Conservation (phyloP, 352 stramenopile species). For the Phytophthora idaei region DNA sequence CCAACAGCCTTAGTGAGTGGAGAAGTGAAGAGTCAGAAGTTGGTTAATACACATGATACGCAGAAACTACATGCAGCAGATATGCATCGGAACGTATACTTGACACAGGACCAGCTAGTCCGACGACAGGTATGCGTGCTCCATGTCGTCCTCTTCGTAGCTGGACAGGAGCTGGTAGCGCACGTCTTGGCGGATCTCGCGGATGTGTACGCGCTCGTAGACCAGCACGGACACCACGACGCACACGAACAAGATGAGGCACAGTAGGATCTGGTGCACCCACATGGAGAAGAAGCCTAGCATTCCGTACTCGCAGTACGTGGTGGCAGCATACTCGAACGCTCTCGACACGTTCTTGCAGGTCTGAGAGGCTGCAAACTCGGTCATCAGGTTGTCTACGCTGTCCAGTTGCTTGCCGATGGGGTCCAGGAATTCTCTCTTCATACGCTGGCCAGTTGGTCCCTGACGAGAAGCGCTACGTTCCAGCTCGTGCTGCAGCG, state of each 20-base stretch:
- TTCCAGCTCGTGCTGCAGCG: constrained; percentile 58
- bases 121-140: constrained; percentile 78
- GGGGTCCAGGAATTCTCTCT: constrained; percentile 73
- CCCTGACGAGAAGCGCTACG: constrained; percentile 55
- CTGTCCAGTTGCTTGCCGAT: constrained; percentile 56
- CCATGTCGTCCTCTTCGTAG: constrained; percentile 83
- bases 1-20: constrained; percentile 10
- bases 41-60: constrained; percentile 27
- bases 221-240: constrained; percentile 75
- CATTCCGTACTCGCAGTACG: constrained; percentile 84
- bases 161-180: constrained; percentile 78
- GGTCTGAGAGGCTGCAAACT: constrained; percentile 54
- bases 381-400: constrained; percentile 32
- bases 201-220: constrained; percentile 78
- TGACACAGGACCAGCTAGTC: constrained; percentile 36
- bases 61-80: constrained; percentile 21
- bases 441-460: constrained; percentile 62
- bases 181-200: constrained; percentile 59
- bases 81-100: too few relatives aligned
- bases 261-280: constrained; percentile 84
- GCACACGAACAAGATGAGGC: constrained; percentile 76
- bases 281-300: constrained; percentile 87
- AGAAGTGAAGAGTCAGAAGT: constrained; percentile 14
- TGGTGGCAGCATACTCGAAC: constrained; percentile 52
- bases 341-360: constrained; percentile 53